Evolutionary conservation across 1,284 basidiomycete genomes (phyloP).

Genomic region (Xanthoconium separans): DNA sequence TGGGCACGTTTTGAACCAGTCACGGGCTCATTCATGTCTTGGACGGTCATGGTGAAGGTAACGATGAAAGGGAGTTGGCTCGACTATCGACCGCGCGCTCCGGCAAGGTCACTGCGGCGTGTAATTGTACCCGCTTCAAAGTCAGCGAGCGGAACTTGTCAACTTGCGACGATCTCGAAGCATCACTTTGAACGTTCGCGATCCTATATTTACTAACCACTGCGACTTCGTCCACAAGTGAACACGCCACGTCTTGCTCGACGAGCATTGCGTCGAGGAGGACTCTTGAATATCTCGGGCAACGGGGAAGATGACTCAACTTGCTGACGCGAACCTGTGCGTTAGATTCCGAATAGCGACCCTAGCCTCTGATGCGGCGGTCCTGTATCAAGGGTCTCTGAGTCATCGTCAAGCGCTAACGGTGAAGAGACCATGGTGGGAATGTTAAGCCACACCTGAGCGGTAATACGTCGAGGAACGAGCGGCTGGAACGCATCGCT

Average conservation of each 20-base stretch:
- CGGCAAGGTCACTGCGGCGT: conserved; percentile 13
- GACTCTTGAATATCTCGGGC: conserved; percentile 1
- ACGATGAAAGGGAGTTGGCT: conserved; percentile 8
- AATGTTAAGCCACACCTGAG: background rate
- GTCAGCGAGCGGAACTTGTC: conserved; percentile 19
- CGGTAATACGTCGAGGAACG: no score
- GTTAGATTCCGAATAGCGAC: conserved; percentile 6
- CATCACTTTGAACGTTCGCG: background rate
- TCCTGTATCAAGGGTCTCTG: conserved; percentile 4
- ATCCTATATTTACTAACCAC: background rate
- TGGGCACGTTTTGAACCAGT: conserved; percentile 31
- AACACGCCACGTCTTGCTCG: background rate
- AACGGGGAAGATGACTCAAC: conserved; percentile 21
- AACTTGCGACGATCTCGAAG: conserved; percentile 9
- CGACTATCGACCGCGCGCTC: conserved; percentile 13
- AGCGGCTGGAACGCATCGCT: background rate
- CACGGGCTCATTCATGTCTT: conserved; percentile 20
- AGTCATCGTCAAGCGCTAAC: background rate
- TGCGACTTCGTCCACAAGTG: background rate
- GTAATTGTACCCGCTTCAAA: conserved; percentile 28
- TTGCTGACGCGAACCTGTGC: conserved; percentile 22
- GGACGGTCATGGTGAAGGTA: conserved; percentile 15
- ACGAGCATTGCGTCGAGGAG: background rate
- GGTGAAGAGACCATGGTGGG: conserved; percentile 6
- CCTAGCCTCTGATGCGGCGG: conserved; percentile 9